Conservation (phyloP, 2,329 filamentous ascomycete species). For the Aspergillus glaucus region DNA sequence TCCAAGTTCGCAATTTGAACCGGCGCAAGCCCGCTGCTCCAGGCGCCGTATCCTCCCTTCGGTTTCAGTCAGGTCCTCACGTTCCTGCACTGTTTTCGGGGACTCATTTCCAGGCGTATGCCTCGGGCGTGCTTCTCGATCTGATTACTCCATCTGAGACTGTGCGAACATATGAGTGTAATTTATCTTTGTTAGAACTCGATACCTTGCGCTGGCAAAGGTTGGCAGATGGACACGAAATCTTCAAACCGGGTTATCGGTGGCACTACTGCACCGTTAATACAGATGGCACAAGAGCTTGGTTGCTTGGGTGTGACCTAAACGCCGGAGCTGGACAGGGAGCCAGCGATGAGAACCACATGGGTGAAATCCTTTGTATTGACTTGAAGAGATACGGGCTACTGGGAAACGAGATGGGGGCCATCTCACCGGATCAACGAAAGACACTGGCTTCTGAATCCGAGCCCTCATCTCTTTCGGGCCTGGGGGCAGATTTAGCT, state of each 20-base stretch:
- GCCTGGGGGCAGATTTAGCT: slow-evolving; percentile 79
- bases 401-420: slow-evolving; percentile 66
- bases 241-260: slow-evolving; percentile 84
- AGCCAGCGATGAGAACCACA: slow-evolving; percentile 75
- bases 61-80: slow-evolving; percentile 80
- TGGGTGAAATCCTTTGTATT: slow-evolving; percentile 90
- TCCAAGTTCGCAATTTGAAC: slow-evolving; percentile 50
- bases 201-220: slow-evolving; percentile 88
- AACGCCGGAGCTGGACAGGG: slow-evolving; percentile 63
- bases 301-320: slow-evolving; percentile 87
- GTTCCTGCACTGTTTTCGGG: slow-evolving; percentile 84
- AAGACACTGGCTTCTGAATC: slow-evolving; percentile 50
- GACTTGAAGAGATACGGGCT: slow-evolving; percentile 89
- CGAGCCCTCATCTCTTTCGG: slow-evolving; percentile 46
- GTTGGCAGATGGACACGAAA: slow-evolving; percentile 85
- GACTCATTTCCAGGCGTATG: slow-evolving; percentile 92
- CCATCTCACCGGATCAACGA: slow-evolving; percentile 47
- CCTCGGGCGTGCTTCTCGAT: slow-evolving; percentile 84
- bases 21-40: slow-evolving; percentile 59
- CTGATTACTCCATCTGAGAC: slow-evolving; percentile 89
- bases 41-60: slow-evolving; percentile 80
- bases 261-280: slow-evolving; percentile 99
- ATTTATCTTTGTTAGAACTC: slow-evolving; percentile 80
- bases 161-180: slow-evolving; percentile 80
- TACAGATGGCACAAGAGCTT: slow-evolving; percentile 89